A percentile compares a stretch with the other conserved stretches of the same genome.
These are phyloP conservation scores for Luvunga scandens DNA, from an alignment of 345 rosid species.

Conservation along the genomic window DNA sequence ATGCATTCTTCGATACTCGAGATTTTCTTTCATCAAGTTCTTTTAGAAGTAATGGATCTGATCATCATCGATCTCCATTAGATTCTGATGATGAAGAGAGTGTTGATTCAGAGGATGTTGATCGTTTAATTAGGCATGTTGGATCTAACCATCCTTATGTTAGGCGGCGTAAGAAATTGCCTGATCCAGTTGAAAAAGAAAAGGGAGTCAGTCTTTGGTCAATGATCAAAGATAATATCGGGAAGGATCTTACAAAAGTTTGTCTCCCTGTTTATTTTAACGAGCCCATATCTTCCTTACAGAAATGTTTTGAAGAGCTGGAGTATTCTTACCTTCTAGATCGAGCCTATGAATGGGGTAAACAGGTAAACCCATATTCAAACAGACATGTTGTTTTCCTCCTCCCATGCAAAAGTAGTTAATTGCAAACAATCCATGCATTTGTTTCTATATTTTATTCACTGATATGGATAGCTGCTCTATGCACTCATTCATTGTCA, in stretches of 20 bases:
- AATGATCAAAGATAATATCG: slow-evolving; percentile 36
- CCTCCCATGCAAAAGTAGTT: background rate
- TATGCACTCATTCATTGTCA: too few species aligned
- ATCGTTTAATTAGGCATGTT: slow-evolving; percentile 16
- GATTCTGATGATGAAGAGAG: slow-evolving; percentile 21
- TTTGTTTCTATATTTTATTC: background rate
- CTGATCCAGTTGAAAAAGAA: slow-evolving; percentile 33
- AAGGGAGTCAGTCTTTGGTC: slow-evolving; percentile 35
- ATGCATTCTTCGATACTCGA: slow-evolving; percentile 26
- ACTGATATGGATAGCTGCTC: background rate
- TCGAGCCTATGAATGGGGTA: slow-evolving; percentile 33
- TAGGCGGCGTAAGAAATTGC: slow-evolving; percentile 29
- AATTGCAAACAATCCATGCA: background rate
- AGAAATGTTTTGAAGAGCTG: slow-evolving; percentile 33
- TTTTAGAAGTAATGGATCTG: slow-evolving; percentile 25
- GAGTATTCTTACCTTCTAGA: slow-evolving; percentile 33
- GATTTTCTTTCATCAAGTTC: slow-evolving; percentile 33
- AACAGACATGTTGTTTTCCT: background rate
- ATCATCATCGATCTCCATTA: slow-evolving; percentile 8
- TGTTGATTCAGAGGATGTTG: slow-evolving; percentile 16
- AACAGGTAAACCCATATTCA: slow-evolving; percentile 12
- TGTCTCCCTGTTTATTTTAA: slow-evolving; percentile 38
- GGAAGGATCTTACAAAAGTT: slow-evolving; percentile 30
- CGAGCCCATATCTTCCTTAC: slow-evolving; percentile 36
- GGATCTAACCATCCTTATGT: slow-evolving; percentile 17